A percentile compares a stretch with the other conserved stretches of the same genome.
phyloP scores from a whole-genome alignment of 2,329 filamentous ascomycete species.

The Neonectria faginata region DNA sequence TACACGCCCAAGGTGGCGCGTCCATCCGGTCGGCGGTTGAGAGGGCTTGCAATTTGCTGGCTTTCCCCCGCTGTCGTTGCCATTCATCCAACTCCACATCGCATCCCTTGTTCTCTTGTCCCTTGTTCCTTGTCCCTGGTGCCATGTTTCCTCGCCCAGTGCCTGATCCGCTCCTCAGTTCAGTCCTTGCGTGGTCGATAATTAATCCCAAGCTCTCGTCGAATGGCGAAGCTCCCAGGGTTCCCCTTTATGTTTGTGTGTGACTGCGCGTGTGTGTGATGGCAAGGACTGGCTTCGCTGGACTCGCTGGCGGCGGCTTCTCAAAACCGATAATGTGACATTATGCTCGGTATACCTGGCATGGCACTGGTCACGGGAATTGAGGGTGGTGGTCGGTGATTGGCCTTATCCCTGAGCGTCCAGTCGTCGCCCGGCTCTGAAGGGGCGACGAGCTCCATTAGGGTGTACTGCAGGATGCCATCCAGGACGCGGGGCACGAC shows the following conservation, averaged over 20 bases:
- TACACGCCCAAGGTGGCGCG: slow-evolving; percentile 43
- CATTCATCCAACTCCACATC: slow-evolving; percentile 25
- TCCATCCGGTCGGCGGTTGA: slow-evolving; percentile 37
- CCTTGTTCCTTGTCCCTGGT: slow-evolving; percentile 10
- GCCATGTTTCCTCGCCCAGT: slow-evolving; percentile 8
- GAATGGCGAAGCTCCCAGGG: slow-evolving; percentile 24
- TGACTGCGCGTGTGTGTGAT: slow-evolving; percentile 21
- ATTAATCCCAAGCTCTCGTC: slow-evolving; percentile 38
- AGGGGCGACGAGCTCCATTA: slow-evolving; percentile 59
- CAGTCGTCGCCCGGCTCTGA: slow-evolving; percentile 53
- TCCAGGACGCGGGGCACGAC: slow-evolving; percentile 59
- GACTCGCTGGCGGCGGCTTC: slow-evolving; percentile 27
- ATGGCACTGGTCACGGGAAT: slow-evolving; percentile 47
- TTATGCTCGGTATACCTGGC: slow-evolving; percentile 43
- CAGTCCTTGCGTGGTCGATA: slow-evolving; percentile 32
- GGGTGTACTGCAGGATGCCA: slow-evolving; percentile 60
- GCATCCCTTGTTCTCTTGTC: slow-evolving; percentile 26
- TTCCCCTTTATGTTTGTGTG: slow-evolving; percentile 28
- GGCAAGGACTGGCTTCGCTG: slow-evolving; percentile 25
- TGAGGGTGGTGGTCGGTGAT: slow-evolving; percentile 43
- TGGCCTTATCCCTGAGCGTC: slow-evolving; percentile 51
- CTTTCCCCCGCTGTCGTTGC: slow-evolving; percentile 24
- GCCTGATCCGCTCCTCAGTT: slow-evolving; percentile 8
- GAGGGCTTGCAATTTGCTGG: slow-evolving; percentile 35
- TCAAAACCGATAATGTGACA: slow-evolving; percentile 43